Base-by-base conservation (phyloP, 129 eudicot species). In the Tagetes erecta region DNA sequence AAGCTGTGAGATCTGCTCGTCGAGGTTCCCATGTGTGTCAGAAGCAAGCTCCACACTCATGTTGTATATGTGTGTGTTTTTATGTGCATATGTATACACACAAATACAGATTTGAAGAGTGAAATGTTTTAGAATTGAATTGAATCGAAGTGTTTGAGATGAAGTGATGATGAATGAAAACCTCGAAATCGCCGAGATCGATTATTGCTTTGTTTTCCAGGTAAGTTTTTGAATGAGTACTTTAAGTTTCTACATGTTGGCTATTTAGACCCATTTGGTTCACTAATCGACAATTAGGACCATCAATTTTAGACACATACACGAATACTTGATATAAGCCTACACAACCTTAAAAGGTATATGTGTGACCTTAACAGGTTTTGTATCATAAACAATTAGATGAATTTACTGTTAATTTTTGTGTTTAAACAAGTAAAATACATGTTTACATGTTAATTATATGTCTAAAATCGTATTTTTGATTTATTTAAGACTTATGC, bases 1-100 rank as follows among this genome's bases (percentile, higher is more conserved):
- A 51, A 92, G 97, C 86, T 88, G 96, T 14, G 87, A 75, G 86
- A 92, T 87, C 89, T 92, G 91, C 73, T 88, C 93, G 82, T 88
- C 97, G 67, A 92, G 89, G 71, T 87, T 87, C 63, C 86, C 92
- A 85, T 86, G 92, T 33, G 92, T 63, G 81, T 73, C 89, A 31
- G 88, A 64, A 42, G 88, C 84, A 76, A 87, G 91, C 86, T 92
- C 97, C 81, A 76, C 84, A 79, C 87, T 92, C 96, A 92, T 92
- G 73, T 74, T 84, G 55, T 70, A 64, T 55, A 33, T 8, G 47
- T 81, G 14, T 50, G 37, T 37, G 27, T 39, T 68, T 70, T 37
- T 45, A 31, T 41, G 57, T 27, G 37, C 38, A 67, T 76, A 66
- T 41, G 42, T 34, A 76, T 6, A 76, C 73, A 65, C 79, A 64